Evolutionary conservation across 176 grass and related monocot species (phyloP).

Genomic region (Triticum timopheevii): DNA sequence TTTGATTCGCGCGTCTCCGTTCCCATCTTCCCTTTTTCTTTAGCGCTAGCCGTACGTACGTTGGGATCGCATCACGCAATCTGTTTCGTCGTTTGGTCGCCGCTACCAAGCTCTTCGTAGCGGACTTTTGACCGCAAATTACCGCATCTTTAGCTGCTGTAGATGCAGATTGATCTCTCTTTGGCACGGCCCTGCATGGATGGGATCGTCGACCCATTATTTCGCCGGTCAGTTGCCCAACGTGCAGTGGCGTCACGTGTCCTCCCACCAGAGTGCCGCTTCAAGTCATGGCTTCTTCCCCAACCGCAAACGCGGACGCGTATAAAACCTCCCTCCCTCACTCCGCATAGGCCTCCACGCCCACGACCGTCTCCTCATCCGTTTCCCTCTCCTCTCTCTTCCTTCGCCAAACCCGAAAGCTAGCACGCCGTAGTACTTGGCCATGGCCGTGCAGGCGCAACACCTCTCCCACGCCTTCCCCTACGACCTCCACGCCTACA

Average conservation of each 20-base stretch:
- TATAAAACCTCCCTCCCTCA: constrained; percentile 3
- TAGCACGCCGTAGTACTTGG: background rate
- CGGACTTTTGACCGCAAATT: background rate
- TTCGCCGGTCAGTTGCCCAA: background rate
- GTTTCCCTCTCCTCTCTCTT: background rate
- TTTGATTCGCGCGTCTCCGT: constrained; percentile 5
- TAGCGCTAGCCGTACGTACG: too few species aligned
- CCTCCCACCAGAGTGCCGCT: background rate
- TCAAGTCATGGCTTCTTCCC: background rate
- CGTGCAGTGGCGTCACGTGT: background rate
- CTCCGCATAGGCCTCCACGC: background rate
- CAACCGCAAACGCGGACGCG: background rate
- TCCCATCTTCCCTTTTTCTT: too few species aligned
- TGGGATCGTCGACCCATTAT: background rate
- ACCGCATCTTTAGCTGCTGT: background rate
- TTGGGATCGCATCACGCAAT: background rate
- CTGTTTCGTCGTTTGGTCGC: background rate
- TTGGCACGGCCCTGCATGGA: too few species aligned
- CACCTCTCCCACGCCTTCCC: constrained; percentile 26
- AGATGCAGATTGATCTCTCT: too few species aligned
- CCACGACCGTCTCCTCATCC: background rate
- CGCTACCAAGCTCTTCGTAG: too few species aligned
- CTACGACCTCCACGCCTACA: constrained; percentile 19
- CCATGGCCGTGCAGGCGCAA: constrained; percentile 57
- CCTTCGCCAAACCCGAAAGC: too few species aligned